Conservation (phyloP, 140 eudicot species). For the Anethum foeniculum region DNA sequence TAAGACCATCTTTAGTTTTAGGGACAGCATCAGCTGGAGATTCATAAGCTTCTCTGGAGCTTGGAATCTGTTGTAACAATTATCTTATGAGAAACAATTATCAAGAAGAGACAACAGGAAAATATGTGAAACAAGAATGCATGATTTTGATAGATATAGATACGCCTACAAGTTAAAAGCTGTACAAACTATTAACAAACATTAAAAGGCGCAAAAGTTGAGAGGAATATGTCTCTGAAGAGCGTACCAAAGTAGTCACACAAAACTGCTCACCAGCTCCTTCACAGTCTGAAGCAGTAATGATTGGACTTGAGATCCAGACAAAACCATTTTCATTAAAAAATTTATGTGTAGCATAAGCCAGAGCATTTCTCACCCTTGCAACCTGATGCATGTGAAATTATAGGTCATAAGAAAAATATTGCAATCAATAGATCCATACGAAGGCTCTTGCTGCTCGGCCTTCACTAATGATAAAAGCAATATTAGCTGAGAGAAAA, state of each 20-base stretch:
- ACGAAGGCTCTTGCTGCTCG: neutral
- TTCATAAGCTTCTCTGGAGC: constrained; percentile 49
- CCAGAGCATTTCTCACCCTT: constrained; percentile 89
- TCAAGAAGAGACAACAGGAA: neutral
- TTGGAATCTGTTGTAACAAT: constrained; percentile 57
- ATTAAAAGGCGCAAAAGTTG: too few species aligned
- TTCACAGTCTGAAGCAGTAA: constrained; percentile 97
- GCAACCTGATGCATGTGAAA: constrained; percentile 51
- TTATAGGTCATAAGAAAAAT: constrained; percentile 1
- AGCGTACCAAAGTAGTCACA: constrained; percentile 91
- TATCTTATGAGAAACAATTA: constrained; percentile 7
- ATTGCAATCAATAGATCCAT: neutral
- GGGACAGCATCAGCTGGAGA: constrained; percentile 70
- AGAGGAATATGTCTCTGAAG: neutral
- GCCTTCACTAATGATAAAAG: neutral
- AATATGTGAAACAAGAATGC: neutral
- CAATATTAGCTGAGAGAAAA: neutral
- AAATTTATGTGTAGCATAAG: constrained; percentile 91
- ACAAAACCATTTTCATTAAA: constrained; percentile 97
- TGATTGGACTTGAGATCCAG: constrained; percentile 95
- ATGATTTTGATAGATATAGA: neutral
- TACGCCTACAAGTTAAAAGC: neutral
- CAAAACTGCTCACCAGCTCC: constrained; percentile 99
- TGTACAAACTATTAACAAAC: neutral
- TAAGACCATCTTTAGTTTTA: constrained; percentile 54